Percentiles rank a stretch among this genome's conserved stretches.
Evolutionary conservation across 2,329 filamentous ascomycete genomes (phyloP).

Genomic region (Penicillium sp.): DNA sequence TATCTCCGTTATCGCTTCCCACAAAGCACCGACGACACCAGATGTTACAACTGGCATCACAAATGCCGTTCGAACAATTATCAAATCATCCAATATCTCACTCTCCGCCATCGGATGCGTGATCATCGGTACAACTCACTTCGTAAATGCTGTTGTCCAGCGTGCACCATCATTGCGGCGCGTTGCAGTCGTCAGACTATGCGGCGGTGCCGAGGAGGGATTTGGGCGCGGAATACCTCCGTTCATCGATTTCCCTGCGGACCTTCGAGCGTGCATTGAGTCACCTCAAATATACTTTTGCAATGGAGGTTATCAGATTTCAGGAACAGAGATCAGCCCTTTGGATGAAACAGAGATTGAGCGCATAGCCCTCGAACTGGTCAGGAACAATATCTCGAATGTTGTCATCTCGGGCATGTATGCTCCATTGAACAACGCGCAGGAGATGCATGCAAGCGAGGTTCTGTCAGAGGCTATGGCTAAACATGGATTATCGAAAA

Average conservation of each 20-base stretch:
- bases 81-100: constrained; percentile 5
- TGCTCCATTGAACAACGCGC: constrained; percentile 1
- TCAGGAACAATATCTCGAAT: constrained; percentile 1
- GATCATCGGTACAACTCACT: constrained; percentile 55
- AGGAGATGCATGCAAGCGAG: neutral
- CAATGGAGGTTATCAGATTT: constrained; percentile 9
- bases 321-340: constrained; percentile 10
- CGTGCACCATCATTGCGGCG: constrained; percentile 41
- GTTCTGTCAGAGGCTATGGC: neutral
- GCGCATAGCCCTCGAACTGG: neutral
- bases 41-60: constrained; percentile 47
- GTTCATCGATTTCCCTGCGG: constrained; percentile 7
- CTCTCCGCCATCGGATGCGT: constrained; percentile 45
- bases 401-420: constrained; percentile 10
- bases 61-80: constrained; percentile 31
- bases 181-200: constrained; percentile 49
- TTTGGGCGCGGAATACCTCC: constrained; percentile 22
- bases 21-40: constrained; percentile 42
- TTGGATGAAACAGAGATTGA: constrained; percentile 4
- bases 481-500: neutral
- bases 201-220: constrained; percentile 52
- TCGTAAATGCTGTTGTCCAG: constrained; percentile 51
- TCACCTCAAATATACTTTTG: constrained; percentile 4
- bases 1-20: constrained; percentile 27
- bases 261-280: constrained; percentile 4